Evolutionary conservation across 164 flowering plant species (phyloP), one percentile per base, ranked within the genome.

Genomic region (Vitis cinerea): DNA sequence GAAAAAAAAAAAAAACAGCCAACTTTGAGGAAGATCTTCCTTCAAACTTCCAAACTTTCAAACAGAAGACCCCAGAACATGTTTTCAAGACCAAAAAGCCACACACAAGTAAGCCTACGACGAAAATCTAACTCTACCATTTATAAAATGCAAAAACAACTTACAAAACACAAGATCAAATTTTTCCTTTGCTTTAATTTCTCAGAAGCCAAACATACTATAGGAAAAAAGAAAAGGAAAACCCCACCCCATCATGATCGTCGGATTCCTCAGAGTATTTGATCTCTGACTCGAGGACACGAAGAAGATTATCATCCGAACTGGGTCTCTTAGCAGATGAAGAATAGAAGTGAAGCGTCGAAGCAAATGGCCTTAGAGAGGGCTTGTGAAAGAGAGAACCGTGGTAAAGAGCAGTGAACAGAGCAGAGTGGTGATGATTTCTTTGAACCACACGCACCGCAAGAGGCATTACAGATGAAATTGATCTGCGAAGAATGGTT

Each of bases 231-330:
- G 29, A 27, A 16, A 2, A 57, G 13, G 31, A 52, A 19, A n/a
- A 47, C 2, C 75, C 58, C n/a, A 90, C 93, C 82, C 23, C 73
- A 48, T 80, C 77, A 19, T 72, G 82, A 44, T 79, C 85, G 59
- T 88, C 85, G 3, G 82, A 61, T 64, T 88, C 89, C 62, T 72
- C 75, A 19, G 89, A 85, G 60, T 77, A 82, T 57, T 83, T 61
- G 54, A 92, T 90, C 78, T 92, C 94, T 6, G 81, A 67, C 2
- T 87, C 84, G 50, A 92, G 69, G 60, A 86, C 85, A 17, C 83
- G 75, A 30, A 92, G 67, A 14, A 92, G 86, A 12, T 68, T 63
- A 69, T 76, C 84, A 60, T 86, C 88, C 1, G 88, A 76, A 47
- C 66, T 75, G 3, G 83, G 62, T 29, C 50, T 68, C 63, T 60